Evolutionary conservation across 805 yeast genomes (phyloP), one percentile per base, ranked within the genome.

Genomic region (Candida endomychidarum): DNA sequence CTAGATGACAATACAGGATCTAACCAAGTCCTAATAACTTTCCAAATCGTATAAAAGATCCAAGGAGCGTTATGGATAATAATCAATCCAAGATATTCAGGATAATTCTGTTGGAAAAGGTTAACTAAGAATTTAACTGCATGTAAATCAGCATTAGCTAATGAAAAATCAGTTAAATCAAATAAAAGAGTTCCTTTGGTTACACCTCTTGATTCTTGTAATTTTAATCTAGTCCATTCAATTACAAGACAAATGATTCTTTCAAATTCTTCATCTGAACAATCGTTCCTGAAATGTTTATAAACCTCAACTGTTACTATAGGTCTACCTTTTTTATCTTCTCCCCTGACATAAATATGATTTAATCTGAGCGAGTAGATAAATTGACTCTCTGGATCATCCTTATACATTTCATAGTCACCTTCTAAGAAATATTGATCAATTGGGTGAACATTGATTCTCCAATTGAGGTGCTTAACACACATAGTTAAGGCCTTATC

Each of bases 1-100:
- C 89, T 90, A 14, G 88, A 72, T 0, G 96, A 95, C 35, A 91
- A 96, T 12, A 86, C 95, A 2, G 97, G 97, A 57, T 91, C 97
- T 40, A 90, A 68, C 97, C 96, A 90, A 51, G 81, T 80, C 60
- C 86, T 86, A 17, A 90, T 79, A 50, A 90, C 75, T 48, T 81
- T 83, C 96, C 96, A 90, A 45, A 90, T 85, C 15, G 96, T 89
- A 43, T 83, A 78, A 68, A 91, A 91, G 37, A 91, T 77, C 96
- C 96, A 88, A 10, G 98, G 98, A 0, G 97, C 96, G 50, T 84
- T 84, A 65, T 90, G 96, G 43, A 90, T 83, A 52, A 87, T 74
- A 39, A 91, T 65, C 38, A 77, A 77, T 9, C 96, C 96, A 44
- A 90, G 72, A 26, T 87, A 82, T 61, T 91, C 97, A 1, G 98